Conservation (phyloP, 2,329 filamentous ascomycete genomes). For the Colletotrichum truncatum region DNA sequence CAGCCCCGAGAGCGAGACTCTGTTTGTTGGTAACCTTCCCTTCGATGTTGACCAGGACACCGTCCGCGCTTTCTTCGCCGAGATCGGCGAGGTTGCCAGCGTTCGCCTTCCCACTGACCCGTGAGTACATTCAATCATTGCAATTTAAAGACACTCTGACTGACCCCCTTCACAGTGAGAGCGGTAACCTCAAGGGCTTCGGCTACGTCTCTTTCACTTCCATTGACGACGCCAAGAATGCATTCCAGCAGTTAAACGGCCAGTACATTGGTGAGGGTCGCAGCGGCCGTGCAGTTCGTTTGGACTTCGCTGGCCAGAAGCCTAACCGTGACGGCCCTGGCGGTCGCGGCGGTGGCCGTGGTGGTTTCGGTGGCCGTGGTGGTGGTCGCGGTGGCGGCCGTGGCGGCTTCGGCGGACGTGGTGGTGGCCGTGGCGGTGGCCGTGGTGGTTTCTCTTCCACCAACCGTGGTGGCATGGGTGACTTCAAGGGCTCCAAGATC, state of each 20-base stretch:
- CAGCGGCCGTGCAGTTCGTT: slow-evolving; percentile 77
- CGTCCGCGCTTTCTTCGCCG: slow-evolving; percentile 78
- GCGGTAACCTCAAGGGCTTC: slow-evolving; percentile 88
- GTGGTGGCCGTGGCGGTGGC: slow-evolving; percentile 62
- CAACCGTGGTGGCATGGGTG: slow-evolving; percentile 50
- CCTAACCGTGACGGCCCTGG: slow-evolving; percentile 62
- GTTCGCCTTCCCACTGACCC: slow-evolving; percentile 89
- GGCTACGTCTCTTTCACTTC: slow-evolving; percentile 88
- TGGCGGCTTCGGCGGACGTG: slow-evolving; percentile 58
- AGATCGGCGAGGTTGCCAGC: slow-evolving; percentile 76
- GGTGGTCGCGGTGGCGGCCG: slow-evolving; percentile 56
- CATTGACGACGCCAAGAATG: slow-evolving; percentile 83
- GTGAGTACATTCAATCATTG: slow-evolving; percentile 51
- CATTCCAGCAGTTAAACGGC: slow-evolving; percentile 76
- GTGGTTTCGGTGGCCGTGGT: slow-evolving; percentile 61
- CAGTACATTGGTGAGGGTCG: slow-evolving; percentile 70
- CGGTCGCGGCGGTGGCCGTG: slow-evolving; percentile 61
- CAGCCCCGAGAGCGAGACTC: slow-evolving; percentile 83
- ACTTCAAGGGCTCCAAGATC: slow-evolving; percentile 78
- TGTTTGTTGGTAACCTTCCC: slow-evolving; percentile 91
- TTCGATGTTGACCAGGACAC: slow-evolving; percentile 84
- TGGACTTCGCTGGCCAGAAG: slow-evolving; percentile 82
- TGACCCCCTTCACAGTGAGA: slow-evolving; percentile 64
- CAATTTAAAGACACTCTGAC: not conserved
- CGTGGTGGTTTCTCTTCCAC: slow-evolving; percentile 59